phyloP scores from a whole-genome alignment of 805 yeast species.

The Metschnikowia noctiluminum region DNA sequence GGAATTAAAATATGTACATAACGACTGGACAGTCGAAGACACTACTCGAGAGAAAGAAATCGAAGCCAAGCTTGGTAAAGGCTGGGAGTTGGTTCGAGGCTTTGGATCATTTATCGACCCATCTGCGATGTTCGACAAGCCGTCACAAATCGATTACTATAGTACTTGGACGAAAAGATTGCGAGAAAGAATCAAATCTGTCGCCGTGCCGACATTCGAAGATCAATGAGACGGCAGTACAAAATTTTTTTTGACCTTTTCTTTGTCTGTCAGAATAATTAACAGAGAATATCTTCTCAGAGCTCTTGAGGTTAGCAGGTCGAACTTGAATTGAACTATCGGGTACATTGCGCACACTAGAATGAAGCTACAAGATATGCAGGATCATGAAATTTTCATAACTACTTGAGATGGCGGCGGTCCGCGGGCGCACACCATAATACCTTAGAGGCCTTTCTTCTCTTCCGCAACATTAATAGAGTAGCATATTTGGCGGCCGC shows the following conservation, averaged over 20 bases:
- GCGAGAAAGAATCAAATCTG: slow-evolving; percentile 8
- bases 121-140: slow-evolving; percentile 27
- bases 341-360: too few relatives aligned
- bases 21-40: slow-evolving; percentile 23
- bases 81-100: slow-evolving; percentile 27
- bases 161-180: slow-evolving; percentile 28
- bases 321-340: too few relatives aligned
- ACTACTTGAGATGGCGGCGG: slow-evolving; percentile 6
- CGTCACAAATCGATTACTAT: slow-evolving; percentile 29
- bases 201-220: not conserved
- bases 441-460: not conserved
- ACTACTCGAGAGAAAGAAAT: slow-evolving; percentile 23
- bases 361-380: not conserved
- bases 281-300: too few relatives aligned
- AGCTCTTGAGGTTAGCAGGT: too few relatives aligned
- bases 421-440: not conserved
- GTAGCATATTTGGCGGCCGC: not conserved
- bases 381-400: slow-evolving; percentile 8
- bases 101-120: slow-evolving; percentile 38
- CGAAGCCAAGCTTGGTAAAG: slow-evolving; percentile 30
- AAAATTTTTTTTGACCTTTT: too few relatives aligned
- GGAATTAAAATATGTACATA: slow-evolving; percentile 42
- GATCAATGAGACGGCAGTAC: not conserved
- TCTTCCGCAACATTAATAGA: not conserved
- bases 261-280: too few relatives aligned